Conservation (phyloP, 2,329 filamentous ascomycete genomes). For the Trichoderma harzianum region DNA sequence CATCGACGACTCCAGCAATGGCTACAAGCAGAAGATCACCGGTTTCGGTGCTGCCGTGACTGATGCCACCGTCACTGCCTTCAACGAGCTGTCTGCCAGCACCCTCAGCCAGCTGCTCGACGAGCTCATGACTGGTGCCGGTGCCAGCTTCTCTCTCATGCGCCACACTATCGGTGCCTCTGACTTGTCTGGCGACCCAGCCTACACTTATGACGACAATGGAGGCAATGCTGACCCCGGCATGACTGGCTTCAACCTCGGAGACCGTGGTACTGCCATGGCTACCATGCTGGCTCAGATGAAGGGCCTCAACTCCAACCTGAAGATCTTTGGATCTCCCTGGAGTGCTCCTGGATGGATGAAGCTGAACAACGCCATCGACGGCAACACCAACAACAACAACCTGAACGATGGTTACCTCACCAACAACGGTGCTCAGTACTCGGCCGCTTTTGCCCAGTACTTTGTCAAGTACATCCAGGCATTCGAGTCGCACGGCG, state of each 20-base stretch:
- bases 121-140: constrained; percentile 34
- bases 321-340: constrained; percentile 36
- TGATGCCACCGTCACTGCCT: constrained; percentile 38
- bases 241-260: constrained; percentile 32
- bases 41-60: constrained; percentile 41
- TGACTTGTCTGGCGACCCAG: constrained; percentile 37
- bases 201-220: constrained; percentile 39
- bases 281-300: constrained; percentile 35
- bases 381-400: constrained; percentile 34
- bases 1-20: constrained; percentile 36
- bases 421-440: constrained; percentile 33
- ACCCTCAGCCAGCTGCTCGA: constrained; percentile 32
- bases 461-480: constrained; percentile 28
- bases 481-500: constrained; percentile 17
- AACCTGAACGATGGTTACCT: constrained; percentile 17
- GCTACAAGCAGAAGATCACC: constrained; percentile 37
- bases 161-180: constrained; percentile 40
- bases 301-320: constrained; percentile 30
- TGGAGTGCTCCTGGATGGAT: constrained; percentile 42
- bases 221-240: constrained; percentile 29
- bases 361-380: constrained; percentile 36
- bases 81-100: constrained; percentile 32
- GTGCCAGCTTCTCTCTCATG: constrained; percentile 36
- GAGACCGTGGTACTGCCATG: constrained; percentile 38
- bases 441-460: constrained; percentile 33